Base-by-base conservation (phyloP, 2,329 filamentous ascomycete genomes). In the Diatrype stigma region DNA sequence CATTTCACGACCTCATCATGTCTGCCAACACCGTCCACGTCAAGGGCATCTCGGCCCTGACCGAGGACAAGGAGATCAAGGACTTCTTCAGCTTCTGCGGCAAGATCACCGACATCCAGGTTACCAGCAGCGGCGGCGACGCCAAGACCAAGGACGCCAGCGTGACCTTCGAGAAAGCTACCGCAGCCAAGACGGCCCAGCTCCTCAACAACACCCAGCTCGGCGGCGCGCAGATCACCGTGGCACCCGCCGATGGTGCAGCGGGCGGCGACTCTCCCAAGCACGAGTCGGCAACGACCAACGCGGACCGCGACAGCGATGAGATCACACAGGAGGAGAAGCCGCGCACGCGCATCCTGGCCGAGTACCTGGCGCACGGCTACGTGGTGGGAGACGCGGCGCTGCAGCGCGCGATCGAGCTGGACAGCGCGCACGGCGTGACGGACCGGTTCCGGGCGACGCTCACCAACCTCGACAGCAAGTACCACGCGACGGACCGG, bases 81-180 rank as follows among this genome's bases (percentile, higher is more conserved):
- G 92, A 96, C 68, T 99, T 99, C 80, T 99, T 99, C 80, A 94
- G 88, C 78, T 97, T 97, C 74, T 87, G 84, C 69, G 94, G 94
- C 70, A 97, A 96, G 80, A 96, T 99, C 70, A 85, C 84, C 60
- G 81, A 82, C 62, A 80, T 99, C 69, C 85, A 90, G 52, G 81
- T 96, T 65, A 89, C 84, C 26, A 30, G 6, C 26, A 30, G 26
- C 26, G 73, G 85, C 34, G 73, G 72, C 50, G 47, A 76, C 71
- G 83, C 83, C 64, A 80, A 86, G 59, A 78, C 81, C 60, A 90
- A 96, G 74, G 85, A 85, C 46, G 94, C 94, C 51, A 89, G 86
- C n/a, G 92, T 99, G 56, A 92, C 85, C 48, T 99, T 99, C 67
- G 94, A 97, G 74, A 96, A 96, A 78, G 86, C 93, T 70, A 95